Evolutionary conservation across 306 rosid genomes (phyloP).

Genomic region (Mimosa bimucronata): DNA sequence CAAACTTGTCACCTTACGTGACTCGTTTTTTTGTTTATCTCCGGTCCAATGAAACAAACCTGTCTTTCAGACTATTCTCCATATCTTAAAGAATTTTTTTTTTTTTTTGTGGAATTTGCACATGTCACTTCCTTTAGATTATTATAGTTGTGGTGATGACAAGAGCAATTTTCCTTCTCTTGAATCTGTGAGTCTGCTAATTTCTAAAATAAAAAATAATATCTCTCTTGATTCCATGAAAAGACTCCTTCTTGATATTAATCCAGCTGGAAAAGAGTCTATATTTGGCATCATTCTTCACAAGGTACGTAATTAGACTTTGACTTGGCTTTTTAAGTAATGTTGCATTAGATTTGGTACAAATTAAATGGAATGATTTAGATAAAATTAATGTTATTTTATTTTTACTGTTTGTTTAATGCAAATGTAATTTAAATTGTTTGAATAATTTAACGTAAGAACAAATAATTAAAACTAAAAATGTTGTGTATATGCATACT

Average conservation of each 20-base stretch:
- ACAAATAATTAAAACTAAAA: too few relatives aligned
- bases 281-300: too few relatives aligned
- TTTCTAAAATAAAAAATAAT: not conserved
- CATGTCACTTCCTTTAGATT: not conserved
- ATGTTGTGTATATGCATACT: too few relatives aligned
- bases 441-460: too few relatives aligned
- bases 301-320: too few relatives aligned
- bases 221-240: not conserved
- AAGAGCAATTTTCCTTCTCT: not conserved
- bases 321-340: too few relatives aligned
- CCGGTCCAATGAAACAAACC: not conserved
- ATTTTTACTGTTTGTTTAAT: not conserved
- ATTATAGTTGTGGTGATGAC: not conserved
- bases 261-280: too few relatives aligned
- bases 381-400: not conserved
- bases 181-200: not conserved
- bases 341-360: too few relatives aligned
- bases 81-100: not conserved
- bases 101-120: not conserved
- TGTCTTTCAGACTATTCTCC: not conserved
- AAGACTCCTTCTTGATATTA: not conserved
- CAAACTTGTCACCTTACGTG: not conserved
- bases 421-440: too few relatives aligned
- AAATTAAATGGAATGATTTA: not conserved
- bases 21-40: not conserved